Evolutionary conservation across 2,329 filamentous ascomycete genomes (phyloP).

Genomic region (Albophoma yamanashiensis): DNA sequence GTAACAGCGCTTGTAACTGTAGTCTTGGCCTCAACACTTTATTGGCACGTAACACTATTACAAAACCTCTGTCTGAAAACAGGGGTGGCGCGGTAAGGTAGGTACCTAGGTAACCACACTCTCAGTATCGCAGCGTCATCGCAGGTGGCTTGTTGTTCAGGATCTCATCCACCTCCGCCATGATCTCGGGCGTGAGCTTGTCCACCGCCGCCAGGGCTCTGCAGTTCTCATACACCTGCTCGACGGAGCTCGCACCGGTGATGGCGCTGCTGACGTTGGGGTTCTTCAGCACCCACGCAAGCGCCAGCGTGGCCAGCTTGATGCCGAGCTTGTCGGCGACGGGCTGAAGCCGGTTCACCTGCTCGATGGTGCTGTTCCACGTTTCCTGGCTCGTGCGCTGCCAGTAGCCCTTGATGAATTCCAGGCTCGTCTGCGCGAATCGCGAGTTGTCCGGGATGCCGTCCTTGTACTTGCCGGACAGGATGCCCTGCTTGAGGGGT

Average conservation of each 20-base stretch:
- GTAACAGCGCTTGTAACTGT: too few species aligned
- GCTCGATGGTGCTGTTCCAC: conserved; percentile 46
- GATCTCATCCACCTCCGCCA: conserved; percentile 49
- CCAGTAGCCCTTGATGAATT: conserved; percentile 44
- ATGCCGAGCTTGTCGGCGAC: conserved; percentile 56
- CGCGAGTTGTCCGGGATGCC: conserved; percentile 50
- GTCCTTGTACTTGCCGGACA: conserved; percentile 59
- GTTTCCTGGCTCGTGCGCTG: conserved; percentile 37
- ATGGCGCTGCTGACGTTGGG: conserved; percentile 51
- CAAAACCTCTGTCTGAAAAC: too few species aligned
- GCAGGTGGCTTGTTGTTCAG: conserved; percentile 46
- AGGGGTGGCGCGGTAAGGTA: too few species aligned
- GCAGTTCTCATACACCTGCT: conserved; percentile 51
- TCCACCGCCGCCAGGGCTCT: conserved; percentile 40
- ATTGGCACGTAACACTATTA: too few species aligned
- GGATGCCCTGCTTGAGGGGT: conserved; percentile 45
- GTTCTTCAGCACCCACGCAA: conserved; percentile 55
- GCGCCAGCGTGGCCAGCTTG: conserved; percentile 42
- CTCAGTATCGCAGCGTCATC: conserved; percentile 22
- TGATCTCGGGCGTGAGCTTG: conserved; percentile 46
- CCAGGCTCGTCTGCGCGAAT: conserved; percentile 42
- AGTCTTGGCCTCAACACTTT: too few species aligned
- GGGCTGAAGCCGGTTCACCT: conserved; percentile 47
- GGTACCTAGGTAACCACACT: too few species aligned
- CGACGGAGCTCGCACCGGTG: conserved; percentile 44